These are phyloP conservation scores for Cladosporium halotolerans DNA, from an alignment of 2,329 filamentous ascomycete species.

Conservation along the genomic window DNA sequence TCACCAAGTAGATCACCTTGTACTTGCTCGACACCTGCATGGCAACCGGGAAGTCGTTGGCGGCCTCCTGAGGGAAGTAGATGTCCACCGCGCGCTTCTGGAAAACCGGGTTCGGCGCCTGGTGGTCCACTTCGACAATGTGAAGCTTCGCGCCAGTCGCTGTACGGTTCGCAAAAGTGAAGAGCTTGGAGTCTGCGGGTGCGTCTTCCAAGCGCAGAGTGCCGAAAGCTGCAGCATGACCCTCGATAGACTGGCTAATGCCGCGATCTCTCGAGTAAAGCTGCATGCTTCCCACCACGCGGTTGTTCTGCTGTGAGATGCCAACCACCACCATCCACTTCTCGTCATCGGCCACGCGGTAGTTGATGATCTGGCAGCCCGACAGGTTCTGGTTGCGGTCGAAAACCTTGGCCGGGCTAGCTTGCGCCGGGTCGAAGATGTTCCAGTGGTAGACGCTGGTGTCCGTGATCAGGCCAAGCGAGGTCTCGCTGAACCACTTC, in stretches of 20 bases:
- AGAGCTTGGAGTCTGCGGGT: constrained; percentile 85
- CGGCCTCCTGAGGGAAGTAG: constrained; percentile 92
- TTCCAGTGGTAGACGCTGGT: constrained; percentile 96
- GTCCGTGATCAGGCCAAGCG: constrained; percentile 84
- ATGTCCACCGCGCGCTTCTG: constrained; percentile 95
- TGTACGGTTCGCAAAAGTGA: constrained; percentile 90
- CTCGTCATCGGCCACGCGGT: constrained; percentile 88
- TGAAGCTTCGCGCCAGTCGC: constrained; percentile 90
- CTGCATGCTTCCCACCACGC: constrained; percentile 94
- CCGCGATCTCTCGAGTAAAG: constrained; percentile 92
- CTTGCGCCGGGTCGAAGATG: constrained; percentile 77
- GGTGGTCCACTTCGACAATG: constrained; percentile 94
- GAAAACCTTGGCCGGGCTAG: constrained; percentile 81
- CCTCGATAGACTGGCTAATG: constrained; percentile 96
- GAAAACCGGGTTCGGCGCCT: constrained; percentile 81
- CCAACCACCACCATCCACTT: constrained; percentile 99
- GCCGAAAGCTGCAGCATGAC: constrained; percentile 91
- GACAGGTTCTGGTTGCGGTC: constrained; percentile 86
- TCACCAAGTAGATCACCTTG: constrained; percentile 93
- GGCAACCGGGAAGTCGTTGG: constrained; percentile 94
- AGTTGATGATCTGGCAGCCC: constrained; percentile 98
- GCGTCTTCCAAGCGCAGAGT: constrained; percentile 84
- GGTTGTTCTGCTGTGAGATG: constrained; percentile 86
- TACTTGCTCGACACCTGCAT: constrained; percentile 97
- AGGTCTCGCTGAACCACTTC: constrained; percentile 95